Evolutionary conservation across 2,329 filamentous ascomycete species (phyloP).

Genomic region (Penicillium vulpinum): DNA sequence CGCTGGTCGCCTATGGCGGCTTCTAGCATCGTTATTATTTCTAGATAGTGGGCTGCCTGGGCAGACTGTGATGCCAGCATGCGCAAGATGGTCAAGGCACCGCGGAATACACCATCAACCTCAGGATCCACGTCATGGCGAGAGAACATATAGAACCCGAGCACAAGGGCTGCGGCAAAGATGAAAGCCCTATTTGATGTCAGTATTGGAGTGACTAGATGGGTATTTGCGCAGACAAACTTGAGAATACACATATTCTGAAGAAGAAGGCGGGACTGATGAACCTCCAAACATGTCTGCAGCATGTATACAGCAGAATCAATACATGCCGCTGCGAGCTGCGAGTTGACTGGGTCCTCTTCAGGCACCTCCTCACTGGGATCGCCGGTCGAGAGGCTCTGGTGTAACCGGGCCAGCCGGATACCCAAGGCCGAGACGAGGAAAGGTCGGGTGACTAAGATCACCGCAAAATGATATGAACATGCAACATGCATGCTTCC

Average conservation of each 20-base stretch:
- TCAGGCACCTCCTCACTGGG: slow-evolving; percentile 16
- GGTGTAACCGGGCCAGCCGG: slow-evolving; percentile 32
- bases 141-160: slow-evolving; percentile 59
- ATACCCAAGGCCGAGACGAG: slow-evolving; percentile 53
- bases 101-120: slow-evolving; percentile 48
- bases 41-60: slow-evolving; percentile 59
- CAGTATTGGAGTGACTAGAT: not conserved
- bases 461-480: slow-evolving; percentile 61
- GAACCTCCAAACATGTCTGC: slow-evolving; percentile 54
- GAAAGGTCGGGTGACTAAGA: slow-evolving; percentile 57
- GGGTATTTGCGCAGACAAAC: slow-evolving; percentile 37
- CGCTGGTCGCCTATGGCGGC: slow-evolving; percentile 49
- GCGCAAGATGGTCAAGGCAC: slow-evolving; percentile 52
- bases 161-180: slow-evolving; percentile 58
- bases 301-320: slow-evolving; percentile 58
- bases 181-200: slow-evolving; percentile 48
- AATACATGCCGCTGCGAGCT: slow-evolving; percentile 55
- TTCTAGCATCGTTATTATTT: slow-evolving; percentile 54
- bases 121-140: slow-evolving; percentile 47
- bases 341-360: slow-evolving; percentile 32
- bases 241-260: slow-evolving; percentile 62
- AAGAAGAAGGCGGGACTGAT: slow-evolving; percentile 47
- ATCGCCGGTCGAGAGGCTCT: slow-evolving; percentile 21
- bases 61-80: slow-evolving; percentile 53
- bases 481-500: slow-evolving; percentile 58